Percentiles rank a stretch among this genome's conserved stretches.
phyloP scores from a whole-genome alignment of 331 rosid species.

The Malus hybrid region DNA sequence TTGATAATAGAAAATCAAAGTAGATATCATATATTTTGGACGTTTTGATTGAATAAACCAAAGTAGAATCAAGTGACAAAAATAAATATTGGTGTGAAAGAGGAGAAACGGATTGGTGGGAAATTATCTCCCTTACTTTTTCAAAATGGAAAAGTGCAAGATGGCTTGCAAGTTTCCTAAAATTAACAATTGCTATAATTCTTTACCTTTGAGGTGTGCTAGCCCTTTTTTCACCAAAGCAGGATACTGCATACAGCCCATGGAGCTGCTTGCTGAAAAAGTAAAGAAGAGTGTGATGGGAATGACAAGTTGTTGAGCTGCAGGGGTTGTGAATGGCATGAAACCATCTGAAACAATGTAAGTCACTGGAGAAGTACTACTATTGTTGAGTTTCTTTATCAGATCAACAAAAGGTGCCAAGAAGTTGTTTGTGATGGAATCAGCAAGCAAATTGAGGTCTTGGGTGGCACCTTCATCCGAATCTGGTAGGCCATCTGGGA shows the following conservation, averaged over 20 bases:
- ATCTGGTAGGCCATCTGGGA: constrained; percentile 14
- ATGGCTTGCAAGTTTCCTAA: not conserved
- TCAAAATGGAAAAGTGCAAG: too few species aligned
- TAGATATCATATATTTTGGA: too few species aligned
- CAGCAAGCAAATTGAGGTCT: not conserved
- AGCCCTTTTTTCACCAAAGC: constrained; percentile 1
- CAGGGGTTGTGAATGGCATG: too few species aligned
- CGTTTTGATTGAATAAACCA: too few species aligned
- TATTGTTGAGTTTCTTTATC: too few species aligned
- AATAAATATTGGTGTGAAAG: too few species aligned
- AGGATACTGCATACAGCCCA: not conserved
- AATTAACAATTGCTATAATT: not conserved
- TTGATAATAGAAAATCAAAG: too few species aligned
- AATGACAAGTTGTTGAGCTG: not conserved
- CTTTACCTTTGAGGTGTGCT: constrained; percentile 4
- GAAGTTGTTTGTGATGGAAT: not conserved
- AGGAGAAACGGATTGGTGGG: too few species aligned
- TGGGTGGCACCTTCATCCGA: not conserved
- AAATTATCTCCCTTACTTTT: too few species aligned
- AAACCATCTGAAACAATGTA: too few species aligned
- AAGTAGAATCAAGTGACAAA: too few species aligned
- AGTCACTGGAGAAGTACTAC: too few species aligned
- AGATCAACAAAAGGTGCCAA: not conserved
- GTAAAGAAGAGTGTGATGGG: not conserved
- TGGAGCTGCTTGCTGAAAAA: not conserved